Percentiles rank a stretch among this genome's conserved stretches.
Evolutionary conservation across 768 basidiomycete genomes (phyloP).

Genomic region (Kwoniella heveanensis): DNA sequence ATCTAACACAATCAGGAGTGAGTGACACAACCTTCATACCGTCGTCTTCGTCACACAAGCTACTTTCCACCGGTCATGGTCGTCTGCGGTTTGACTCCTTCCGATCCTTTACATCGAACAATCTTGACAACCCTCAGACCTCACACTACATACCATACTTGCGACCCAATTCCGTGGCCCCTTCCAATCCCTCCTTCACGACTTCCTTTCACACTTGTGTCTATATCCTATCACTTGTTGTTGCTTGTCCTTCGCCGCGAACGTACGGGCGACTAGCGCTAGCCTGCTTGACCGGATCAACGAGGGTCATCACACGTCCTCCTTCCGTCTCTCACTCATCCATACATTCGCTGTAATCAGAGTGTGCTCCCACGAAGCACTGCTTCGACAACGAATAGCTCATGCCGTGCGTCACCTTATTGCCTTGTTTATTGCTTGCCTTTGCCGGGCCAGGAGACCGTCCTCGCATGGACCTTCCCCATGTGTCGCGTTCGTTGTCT

Average conservation of each 20-base stretch:
- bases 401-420: slow-evolving; percentile 1
- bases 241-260: no score
- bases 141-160: slow-evolving; percentile 5
- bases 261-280: background rate
- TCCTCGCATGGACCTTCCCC: slow-evolving; percentile 1
- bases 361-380: background rate
- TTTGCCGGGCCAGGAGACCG: background rate
- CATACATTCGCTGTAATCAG: background rate
- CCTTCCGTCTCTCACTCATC: background rate
- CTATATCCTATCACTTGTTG: background rate
- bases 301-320: slow-evolving; percentile 4
- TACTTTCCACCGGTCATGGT: background rate
- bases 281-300: slow-evolving; percentile 3
- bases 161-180: no score
- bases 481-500: slow-evolving; percentile 3
- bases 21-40: background rate
- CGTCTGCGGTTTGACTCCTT: background rate
- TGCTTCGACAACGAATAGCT: background rate
- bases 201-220: background rate
- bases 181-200: slow-evolving; percentile 1
- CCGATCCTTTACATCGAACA: background rate
- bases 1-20: slow-evolving; percentile 9
- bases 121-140: background rate
- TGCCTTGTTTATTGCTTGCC: background rate
- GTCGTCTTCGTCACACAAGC: no score